Percentiles rank a stretch among this genome's conserved stretches.
Conservation (phyloP, 352 stramenopile species). For the Phytopythium chamaehyphon region DNA sequence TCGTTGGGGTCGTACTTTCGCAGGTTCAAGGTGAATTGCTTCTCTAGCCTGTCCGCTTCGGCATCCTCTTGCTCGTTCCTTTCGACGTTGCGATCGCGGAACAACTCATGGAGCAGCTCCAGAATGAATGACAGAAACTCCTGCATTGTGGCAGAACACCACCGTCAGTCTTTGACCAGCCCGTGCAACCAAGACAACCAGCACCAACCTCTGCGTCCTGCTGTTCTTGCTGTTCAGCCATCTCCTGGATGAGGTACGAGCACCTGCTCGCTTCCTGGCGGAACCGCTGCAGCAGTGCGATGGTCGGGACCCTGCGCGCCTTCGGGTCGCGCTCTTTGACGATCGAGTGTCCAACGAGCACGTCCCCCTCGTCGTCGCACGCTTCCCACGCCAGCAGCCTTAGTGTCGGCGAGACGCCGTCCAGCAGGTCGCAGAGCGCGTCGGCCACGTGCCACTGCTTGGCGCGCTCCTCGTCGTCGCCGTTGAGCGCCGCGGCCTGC, state of each 20-base stretch:
- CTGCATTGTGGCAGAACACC: conserved; percentile 9
- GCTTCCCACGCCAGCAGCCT: background rate
- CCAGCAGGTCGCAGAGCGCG: conserved; percentile 12
- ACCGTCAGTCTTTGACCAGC: background rate
- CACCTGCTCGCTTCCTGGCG: conserved; percentile 34
- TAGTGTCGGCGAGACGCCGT: conserved; percentile 1
- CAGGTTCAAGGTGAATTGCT: conserved; percentile 18
- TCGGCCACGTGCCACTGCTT: conserved; percentile 7
- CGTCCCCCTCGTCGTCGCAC: background rate
- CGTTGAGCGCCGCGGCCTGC: background rate
- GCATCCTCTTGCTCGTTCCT: conserved; percentile 14
- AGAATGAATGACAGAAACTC: conserved; percentile 72
- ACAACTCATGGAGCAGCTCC: conserved; percentile 60
- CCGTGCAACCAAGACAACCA: background rate
- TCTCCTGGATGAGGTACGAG: conserved; percentile 39
- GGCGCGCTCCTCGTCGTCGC: background rate
- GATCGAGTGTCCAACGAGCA: background rate
- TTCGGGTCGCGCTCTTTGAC: background rate
- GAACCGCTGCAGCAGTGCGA: conserved; percentile 19
- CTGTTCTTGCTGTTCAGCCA: conserved; percentile 49
- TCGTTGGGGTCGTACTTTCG: conserved; percentile 31
- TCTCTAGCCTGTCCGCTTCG: conserved; percentile 19
- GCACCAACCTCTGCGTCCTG: conserved; percentile 59
- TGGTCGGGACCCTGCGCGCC: background rate
- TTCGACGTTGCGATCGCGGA: conserved; percentile 15